These are phyloP conservation scores for Somion occarium DNA, from an alignment of 1,284 basidiomycete species.

Conservation along the genomic window DNA sequence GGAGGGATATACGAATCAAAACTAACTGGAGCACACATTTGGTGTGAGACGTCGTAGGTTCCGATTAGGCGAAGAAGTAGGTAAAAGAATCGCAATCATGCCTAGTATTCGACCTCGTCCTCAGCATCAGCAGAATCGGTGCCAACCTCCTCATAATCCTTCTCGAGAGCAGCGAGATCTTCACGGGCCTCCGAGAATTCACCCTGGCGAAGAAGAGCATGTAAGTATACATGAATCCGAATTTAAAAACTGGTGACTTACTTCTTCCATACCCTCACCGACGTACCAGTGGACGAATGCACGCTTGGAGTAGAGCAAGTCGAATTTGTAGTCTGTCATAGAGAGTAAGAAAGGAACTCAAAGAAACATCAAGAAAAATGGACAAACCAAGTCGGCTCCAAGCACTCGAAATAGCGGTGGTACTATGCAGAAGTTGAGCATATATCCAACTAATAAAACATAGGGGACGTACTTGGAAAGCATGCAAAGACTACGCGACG, in stretches of 20 bases:
- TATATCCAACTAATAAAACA: background rate
- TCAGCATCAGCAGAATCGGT: slow-evolving; percentile 86
- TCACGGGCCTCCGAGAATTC: slow-evolving; percentile 98
- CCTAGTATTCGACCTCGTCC: slow-evolving; percentile 75
- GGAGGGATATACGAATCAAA: background rate
- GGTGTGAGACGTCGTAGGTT: background rate
- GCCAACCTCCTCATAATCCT: slow-evolving; percentile 95
- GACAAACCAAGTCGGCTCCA: slow-evolving; percentile 84
- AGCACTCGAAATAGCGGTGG: slow-evolving; percentile 90
- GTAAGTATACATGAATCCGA: background rate
- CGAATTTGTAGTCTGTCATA: slow-evolving; percentile 89
- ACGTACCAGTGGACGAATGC: slow-evolving; percentile 95
- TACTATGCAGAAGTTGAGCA: slow-evolving; percentile 41
- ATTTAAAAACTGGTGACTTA: slow-evolving; percentile 1
- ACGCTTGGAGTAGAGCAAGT: slow-evolving; percentile 91
- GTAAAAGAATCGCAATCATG: background rate
- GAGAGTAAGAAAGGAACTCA: background rate
- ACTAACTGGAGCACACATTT: background rate
- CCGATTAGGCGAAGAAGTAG: background rate
- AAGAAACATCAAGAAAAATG: background rate
- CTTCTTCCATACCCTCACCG: slow-evolving; percentile 97
- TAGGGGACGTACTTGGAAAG: slow-evolving; percentile 63
- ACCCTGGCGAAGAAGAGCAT: slow-evolving; percentile 38
- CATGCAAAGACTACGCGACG: slow-evolving; percentile 95
- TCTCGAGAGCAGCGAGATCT: slow-evolving; percentile 95